These are phyloP conservation scores for Chaetomium fimeti DNA, from an alignment of 495 filamentous ascomycete genomes.

Conservation along the genomic window DNA sequence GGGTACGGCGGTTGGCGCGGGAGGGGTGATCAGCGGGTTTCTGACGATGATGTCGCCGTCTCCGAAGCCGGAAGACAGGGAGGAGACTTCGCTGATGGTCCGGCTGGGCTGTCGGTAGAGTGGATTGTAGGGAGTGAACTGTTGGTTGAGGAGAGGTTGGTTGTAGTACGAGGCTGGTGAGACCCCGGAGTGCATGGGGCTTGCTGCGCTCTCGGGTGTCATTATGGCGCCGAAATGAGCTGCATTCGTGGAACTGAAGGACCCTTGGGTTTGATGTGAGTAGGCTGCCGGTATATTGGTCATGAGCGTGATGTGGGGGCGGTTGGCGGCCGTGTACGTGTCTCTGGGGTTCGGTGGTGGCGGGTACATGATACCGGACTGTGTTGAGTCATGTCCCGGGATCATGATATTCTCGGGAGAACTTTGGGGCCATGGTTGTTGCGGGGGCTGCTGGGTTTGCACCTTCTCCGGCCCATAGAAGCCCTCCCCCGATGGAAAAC, in stretches of 20 bases:
- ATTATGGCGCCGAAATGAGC: slow-evolving; percentile 34
- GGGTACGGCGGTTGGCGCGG: slow-evolving; percentile 23
- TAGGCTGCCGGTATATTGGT: slow-evolving; percentile 5
- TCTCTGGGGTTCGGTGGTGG: background rate
- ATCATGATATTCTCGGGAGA: background rate
- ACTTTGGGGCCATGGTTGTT: slow-evolving; percentile 7
- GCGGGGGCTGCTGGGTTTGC: slow-evolving; percentile 16
- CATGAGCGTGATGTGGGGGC: slow-evolving; percentile 12
- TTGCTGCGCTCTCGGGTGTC: slow-evolving; percentile 25
- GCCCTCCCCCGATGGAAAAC: slow-evolving; percentile 13
- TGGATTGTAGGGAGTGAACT: slow-evolving; percentile 39
- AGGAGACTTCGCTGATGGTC: slow-evolving; percentile 45
- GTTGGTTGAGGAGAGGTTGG: slow-evolving; percentile 40
- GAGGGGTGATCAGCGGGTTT: slow-evolving; percentile 9
- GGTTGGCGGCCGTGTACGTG: slow-evolving; percentile 7
- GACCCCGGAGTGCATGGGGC: slow-evolving; percentile 30
- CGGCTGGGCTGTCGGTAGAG: slow-evolving; percentile 36
- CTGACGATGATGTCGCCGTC: slow-evolving; percentile 50
- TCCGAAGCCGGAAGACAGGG: slow-evolving; percentile 55
- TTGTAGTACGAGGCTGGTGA: slow-evolving; percentile 38
- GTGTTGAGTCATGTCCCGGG: background rate
- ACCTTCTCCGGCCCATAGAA: slow-evolving; percentile 37
- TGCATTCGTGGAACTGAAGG: slow-evolving; percentile 37
- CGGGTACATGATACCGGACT: slow-evolving; percentile 1
- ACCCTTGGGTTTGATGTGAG: slow-evolving; percentile 29